These are phyloP conservation scores for Mesotaenium endlicherianum DNA, from an alignment of 139 green algal genomes.

Conservation along the genomic window DNA sequence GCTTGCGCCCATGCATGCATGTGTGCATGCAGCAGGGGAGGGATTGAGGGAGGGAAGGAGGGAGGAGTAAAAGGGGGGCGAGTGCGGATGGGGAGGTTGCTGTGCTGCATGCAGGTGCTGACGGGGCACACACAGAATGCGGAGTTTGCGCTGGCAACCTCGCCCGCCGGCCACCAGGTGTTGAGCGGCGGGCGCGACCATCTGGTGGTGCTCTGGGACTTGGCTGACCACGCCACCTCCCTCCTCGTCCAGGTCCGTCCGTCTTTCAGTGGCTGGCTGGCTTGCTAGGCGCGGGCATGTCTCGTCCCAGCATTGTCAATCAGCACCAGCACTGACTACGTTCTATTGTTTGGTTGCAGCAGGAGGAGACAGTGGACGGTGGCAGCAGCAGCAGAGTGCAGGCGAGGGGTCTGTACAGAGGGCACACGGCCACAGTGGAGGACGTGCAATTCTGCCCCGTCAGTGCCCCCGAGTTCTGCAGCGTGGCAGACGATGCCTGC, in stretches of 20 bases:
- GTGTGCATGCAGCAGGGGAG: neutral
- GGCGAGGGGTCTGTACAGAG: neutral
- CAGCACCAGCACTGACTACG: too few relatives aligned
- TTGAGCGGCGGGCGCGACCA: slow-evolving; percentile 40
- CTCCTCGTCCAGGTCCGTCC: slow-evolving; percentile 1
- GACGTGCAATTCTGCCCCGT: slow-evolving; percentile 34
- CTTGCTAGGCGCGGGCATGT: too few relatives aligned
- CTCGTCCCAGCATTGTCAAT: too few relatives aligned
- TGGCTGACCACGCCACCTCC: slow-evolving; percentile 59
- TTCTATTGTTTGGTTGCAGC: too few relatives aligned
- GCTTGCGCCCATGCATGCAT: neutral
- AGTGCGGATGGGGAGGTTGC: neutral
- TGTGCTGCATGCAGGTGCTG: slow-evolving; percentile 21
- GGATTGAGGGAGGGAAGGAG: neutral
- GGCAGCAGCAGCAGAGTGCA: neutral
- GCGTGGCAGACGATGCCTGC: slow-evolving; percentile 76
- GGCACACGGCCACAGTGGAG: slow-evolving; percentile 30
- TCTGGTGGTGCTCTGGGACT: slow-evolving; percentile 76
- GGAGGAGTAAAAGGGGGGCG: neutral
- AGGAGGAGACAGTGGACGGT: too few relatives aligned
- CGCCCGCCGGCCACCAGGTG: neutral
- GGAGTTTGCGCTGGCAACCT: slow-evolving; percentile 77
- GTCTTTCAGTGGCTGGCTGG: too few relatives aligned
- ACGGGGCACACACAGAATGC: slow-evolving; percentile 74
- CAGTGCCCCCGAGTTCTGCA: slow-evolving; percentile 63